Percentiles rank a stretch among this genome's conserved stretches.
Conservation (phyloP, 768 basidiomycete genomes). For the Pleurotus tuber-regium region DNA sequence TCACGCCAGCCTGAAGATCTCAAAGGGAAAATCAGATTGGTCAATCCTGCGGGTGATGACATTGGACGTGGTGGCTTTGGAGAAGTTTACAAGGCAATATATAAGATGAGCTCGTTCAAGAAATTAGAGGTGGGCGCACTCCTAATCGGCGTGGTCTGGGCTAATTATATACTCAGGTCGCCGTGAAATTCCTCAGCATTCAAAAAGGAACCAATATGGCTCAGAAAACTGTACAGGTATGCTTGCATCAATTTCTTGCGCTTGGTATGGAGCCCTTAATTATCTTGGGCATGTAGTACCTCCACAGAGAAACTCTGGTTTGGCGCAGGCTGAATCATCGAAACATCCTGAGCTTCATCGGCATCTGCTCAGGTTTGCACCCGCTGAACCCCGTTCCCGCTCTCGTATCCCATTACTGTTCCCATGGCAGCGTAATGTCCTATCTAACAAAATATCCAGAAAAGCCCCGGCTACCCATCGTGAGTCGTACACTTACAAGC, state of each 20-base stretch:
- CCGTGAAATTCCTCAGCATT: neutral
- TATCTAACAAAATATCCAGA: slow-evolving; percentile 12
- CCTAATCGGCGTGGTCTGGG: neutral
- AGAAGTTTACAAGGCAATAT: neutral
- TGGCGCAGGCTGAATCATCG: slow-evolving; percentile 9
- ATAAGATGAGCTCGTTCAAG: neutral
- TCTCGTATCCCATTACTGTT: slow-evolving; percentile 15
- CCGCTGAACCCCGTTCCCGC: slow-evolving; percentile 1
- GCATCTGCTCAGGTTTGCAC: neutral
- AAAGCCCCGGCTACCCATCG: slow-evolving; percentile 9
- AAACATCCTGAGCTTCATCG: slow-evolving; percentile 10
- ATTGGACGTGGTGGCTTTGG: neutral
- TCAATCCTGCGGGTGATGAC: neutral
- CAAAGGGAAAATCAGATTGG: neutral
- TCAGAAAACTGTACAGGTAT: neutral
- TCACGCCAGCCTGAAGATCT: neutral
- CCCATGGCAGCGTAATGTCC: neutral
- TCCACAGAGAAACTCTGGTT: slow-evolving; percentile 5
- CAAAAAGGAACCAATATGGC: neutral
- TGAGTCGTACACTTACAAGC: slow-evolving; percentile 2
- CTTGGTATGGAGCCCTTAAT: neutral
- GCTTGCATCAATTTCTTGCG: neutral
- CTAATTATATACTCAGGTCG: neutral
- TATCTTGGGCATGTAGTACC: neutral
- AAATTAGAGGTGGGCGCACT: neutral